A percentile compares a stretch with the other conserved stretches of the same genome.
These are phyloP conservation scores for Teratosphaeria epicoccoides DNA, from an alignment of 2,329 filamentous ascomycete genomes.

Conservation along the genomic window DNA sequence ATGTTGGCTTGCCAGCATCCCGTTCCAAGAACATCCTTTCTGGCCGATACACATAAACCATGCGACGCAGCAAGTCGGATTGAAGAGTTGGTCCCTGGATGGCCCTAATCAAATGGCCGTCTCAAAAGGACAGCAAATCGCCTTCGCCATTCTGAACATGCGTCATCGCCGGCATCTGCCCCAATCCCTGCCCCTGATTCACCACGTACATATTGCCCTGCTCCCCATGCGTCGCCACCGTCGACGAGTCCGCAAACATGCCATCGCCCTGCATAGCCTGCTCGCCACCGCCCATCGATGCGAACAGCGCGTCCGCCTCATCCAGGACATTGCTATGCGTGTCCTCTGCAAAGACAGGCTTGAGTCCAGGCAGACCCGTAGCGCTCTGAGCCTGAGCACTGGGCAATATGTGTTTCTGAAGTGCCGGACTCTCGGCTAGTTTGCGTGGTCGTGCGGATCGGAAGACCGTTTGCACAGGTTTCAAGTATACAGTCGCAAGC, in stretches of 20 bases:
- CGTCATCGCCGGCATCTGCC: slow-evolving; percentile 60
- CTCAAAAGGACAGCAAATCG: slow-evolving; percentile 26
- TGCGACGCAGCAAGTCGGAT: too few species aligned
- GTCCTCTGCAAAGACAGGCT: neutral
- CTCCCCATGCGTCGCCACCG: slow-evolving; percentile 13
- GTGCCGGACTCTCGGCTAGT: slow-evolving; percentile 70
- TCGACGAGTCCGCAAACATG: slow-evolving; percentile 33
- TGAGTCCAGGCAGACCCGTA: slow-evolving; percentile 14
- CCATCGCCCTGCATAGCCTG: slow-evolving; percentile 58
- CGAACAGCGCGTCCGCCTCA: slow-evolving; percentile 85
- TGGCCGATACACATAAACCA: too few species aligned
- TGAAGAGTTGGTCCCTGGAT: too few species aligned
- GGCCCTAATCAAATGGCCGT: too few species aligned
- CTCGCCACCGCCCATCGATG: slow-evolving; percentile 55
- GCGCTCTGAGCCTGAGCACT: slow-evolving; percentile 39
- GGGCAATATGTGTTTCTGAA: slow-evolving; percentile 62
- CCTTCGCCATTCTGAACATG: slow-evolving; percentile 42
- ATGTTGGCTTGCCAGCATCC: too few species aligned
- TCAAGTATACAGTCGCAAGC: slow-evolving; percentile 91
- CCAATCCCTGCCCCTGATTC: slow-evolving; percentile 69
- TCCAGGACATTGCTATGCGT: slow-evolving; percentile 38
- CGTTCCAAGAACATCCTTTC: too few species aligned
- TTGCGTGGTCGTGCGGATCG: slow-evolving; percentile 71
- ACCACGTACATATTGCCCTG: slow-evolving; percentile 53
- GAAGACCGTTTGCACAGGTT: slow-evolving; percentile 95